Evolutionary conservation across 768 basidiomycete species (phyloP), one percentile per base, ranked within the genome.

Genomic region (Tubosaeta sp.): DNA sequence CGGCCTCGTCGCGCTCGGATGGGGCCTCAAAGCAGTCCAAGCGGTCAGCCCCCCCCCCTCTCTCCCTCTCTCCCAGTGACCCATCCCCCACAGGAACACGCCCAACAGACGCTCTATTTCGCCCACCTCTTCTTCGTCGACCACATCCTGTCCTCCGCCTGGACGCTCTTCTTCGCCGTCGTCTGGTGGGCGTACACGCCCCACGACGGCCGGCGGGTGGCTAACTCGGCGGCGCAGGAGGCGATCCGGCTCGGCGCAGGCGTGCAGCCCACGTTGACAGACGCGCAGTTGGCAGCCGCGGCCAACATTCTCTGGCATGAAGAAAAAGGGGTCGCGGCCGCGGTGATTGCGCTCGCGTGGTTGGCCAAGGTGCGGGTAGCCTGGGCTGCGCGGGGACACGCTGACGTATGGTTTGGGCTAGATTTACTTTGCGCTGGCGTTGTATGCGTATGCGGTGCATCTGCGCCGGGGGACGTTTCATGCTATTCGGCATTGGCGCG

Each of bases 381-480:
- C 6, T 29, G 29, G 29, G 29, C 5, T 29, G 4, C 5, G 4
- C 8, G 29, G 29, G 29, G 29, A 22, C 22, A 19, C 44, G n/a
- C 38, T 54, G 43, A 38, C 34, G 2, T 6, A 5, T 29, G 29
- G 2, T 19, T 32, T 17, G 39, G 22, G 22, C 22, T 52, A 97
- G 95, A 76, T 95, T 51, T 99, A 97, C 75, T 94, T 99, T 69
- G 86, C 88, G 41, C 72, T 88, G 38, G 71, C 94, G 51, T 73
- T 98, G 29, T 99, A 98, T 71, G 97, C 95, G 13, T 97, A 90
- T 68, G 94, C 93, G 4, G 76, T 82, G 2, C 97, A 97, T 68
- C 85, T 98, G 48, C 89, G 94, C 42, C 87, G 87, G 62, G 91
- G 93, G 43, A 88, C 91, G 22, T 97, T 95, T 65, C 88, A 89